Evolutionary conservation across 805 yeast genomes (phyloP).

Genomic region (Naumovozyma castellii): DNA sequence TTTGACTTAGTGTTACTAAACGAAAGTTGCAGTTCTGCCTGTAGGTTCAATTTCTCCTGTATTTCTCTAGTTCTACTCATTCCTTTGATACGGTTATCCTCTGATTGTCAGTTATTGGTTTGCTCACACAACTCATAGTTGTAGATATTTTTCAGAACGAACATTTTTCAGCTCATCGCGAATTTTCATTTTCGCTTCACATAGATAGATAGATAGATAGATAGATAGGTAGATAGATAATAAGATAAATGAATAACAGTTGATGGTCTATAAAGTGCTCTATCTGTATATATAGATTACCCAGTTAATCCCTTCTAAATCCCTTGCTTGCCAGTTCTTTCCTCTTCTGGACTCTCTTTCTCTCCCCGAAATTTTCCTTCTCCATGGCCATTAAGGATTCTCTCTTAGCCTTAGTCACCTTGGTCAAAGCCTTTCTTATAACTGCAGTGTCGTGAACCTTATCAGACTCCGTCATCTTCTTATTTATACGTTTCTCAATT

Average conservation of each 20-base stretch:
- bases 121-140: no score
- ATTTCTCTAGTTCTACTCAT: constrained; percentile 30
- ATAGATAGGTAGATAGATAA: no score
- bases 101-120: no score
- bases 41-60: constrained; percentile 26
- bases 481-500: constrained; percentile 75
- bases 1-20: constrained; percentile 16
- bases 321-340: constrained; percentile 20
- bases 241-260: no score
- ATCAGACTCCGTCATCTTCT: constrained; percentile 69
- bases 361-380: constrained; percentile 77
- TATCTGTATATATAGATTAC: no score
- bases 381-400: constrained; percentile 94
- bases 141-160: neutral
- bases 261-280: no score
- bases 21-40: constrained; percentile 25
- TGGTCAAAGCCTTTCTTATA: constrained; percentile 59
- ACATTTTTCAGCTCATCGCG: neutral
- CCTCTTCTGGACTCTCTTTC: constrained; percentile 41
- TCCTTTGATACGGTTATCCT: neutral
- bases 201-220: no score
- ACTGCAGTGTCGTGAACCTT: constrained; percentile 67
- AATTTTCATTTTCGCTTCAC: no score
- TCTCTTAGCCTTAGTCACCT: constrained; percentile 73
- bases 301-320: neutral